Conservation (phyloP, 2,329 filamentous ascomycete genomes). For the Venturia asperata region DNA sequence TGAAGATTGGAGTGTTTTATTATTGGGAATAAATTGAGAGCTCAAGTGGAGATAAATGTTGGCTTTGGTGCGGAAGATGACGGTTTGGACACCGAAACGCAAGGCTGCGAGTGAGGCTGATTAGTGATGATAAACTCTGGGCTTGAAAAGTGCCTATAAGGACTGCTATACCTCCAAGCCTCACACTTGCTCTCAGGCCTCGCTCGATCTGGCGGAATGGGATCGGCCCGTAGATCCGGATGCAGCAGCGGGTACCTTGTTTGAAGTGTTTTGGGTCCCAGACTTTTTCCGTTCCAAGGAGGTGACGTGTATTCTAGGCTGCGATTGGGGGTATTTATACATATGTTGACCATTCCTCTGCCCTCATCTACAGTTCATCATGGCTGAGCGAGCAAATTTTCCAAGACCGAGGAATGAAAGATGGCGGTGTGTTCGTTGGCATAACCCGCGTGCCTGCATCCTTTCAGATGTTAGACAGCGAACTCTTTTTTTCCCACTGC, state of each 20-base stretch:
- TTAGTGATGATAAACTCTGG: neutral
- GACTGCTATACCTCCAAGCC: too few relatives aligned
- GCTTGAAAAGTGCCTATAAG: too few relatives aligned
- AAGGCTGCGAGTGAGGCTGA: neutral
- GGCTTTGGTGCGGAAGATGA: neutral
- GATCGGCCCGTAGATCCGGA: neutral
- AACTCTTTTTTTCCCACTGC: neutral
- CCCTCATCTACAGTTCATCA: neutral
- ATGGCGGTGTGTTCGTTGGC: neutral
- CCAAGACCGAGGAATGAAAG: neutral
- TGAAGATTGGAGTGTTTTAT: neutral
- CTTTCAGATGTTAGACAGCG: neutral
- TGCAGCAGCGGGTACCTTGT: neutral
- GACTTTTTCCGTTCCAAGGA: neutral
- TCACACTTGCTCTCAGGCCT: too few relatives aligned
- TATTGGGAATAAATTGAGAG: neutral
- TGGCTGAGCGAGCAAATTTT: neutral
- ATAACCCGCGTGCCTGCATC: neutral
- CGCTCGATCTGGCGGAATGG: neutral
- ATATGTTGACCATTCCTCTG: neutral
- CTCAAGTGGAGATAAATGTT: too few relatives aligned
- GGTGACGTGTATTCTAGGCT: conserved; percentile 1
- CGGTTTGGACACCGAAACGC: neutral
- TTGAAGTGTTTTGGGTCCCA: neutral
- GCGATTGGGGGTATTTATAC: neutral